A percentile compares a stretch with the other conserved stretches of the same genome.
These are phyloP conservation scores for Trypanosoma vivax DNA, from an alignment of 208 protist species.

Conservation along the genomic window DNA sequence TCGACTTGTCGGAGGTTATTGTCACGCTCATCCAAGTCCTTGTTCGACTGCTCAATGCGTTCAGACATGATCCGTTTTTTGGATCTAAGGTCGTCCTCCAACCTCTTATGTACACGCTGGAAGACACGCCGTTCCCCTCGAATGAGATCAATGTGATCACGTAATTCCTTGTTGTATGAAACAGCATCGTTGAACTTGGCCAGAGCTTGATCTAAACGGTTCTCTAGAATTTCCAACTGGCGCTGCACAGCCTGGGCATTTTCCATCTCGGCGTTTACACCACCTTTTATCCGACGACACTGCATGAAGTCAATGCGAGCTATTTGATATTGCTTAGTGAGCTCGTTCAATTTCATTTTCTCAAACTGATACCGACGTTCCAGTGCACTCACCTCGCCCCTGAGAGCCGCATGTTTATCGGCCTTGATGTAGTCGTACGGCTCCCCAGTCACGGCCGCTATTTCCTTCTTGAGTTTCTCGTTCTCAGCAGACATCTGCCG, in stretches of 20 bases:
- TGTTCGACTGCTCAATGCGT: conserved; percentile 92
- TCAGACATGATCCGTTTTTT: conserved; percentile 93
- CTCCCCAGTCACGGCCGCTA: conserved; percentile 52
- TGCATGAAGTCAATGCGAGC: conserved; percentile 83
- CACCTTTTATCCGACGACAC: conserved; percentile 78
- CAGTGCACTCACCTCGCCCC: conserved; percentile 82
- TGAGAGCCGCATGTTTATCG: conserved; percentile 75
- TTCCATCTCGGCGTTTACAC: conserved; percentile 89
- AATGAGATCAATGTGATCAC: conserved; percentile 95
- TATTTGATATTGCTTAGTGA: conserved; percentile 79
- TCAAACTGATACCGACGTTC: conserved; percentile 89
- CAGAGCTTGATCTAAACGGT: conserved; percentile 92
- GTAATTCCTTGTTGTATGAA: conserved; percentile 92
- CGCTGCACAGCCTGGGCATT: conserved; percentile 84
- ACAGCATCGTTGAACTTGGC: conserved; percentile 95
- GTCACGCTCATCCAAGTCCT: conserved; percentile 93
- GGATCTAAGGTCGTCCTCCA: conserved; percentile 90
- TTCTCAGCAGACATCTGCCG: conserved; percentile 69
- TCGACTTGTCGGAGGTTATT: conserved; percentile 80
- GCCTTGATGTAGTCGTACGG: conserved; percentile 85
- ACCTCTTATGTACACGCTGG: conserved; percentile 94
- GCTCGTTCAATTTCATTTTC: conserved; percentile 88
- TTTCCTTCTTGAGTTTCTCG: conserved; percentile 85
- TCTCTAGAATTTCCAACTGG: conserved; percentile 93
- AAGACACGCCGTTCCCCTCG: conserved; percentile 94